These are phyloP conservation scores for Paramecium sexaurelia DNA, from an alignment of 73 alveolate species.

Conservation along the genomic window DNA sequence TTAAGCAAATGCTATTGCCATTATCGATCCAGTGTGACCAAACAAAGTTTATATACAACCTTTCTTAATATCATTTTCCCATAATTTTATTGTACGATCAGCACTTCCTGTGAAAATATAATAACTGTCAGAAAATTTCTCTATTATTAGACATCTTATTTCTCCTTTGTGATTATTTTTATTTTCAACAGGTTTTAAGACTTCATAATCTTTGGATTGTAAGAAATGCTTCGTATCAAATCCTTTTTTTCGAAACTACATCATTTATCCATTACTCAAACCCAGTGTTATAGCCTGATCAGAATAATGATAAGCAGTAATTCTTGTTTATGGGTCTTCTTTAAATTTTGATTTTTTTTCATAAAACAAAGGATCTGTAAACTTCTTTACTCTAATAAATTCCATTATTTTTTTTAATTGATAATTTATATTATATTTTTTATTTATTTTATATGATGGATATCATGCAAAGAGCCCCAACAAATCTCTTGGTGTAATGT, in stretches of 20 bases:
- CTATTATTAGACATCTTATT: neutral
- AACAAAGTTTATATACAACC: constrained; percentile 53
- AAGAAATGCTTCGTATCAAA: constrained; percentile 15
- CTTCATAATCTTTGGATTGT: neutral
- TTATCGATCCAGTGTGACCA: constrained; percentile 73
- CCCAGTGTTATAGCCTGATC: constrained; percentile 1
- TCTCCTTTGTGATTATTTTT: constrained; percentile 37
- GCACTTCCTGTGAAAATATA: constrained; percentile 23
- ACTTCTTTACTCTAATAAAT: constrained; percentile 8
- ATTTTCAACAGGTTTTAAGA: neutral
- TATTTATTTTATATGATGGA: neutral
- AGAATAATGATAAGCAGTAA: neutral
- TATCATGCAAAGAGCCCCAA: neutral
- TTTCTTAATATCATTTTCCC: constrained; percentile 66
- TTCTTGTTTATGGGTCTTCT: constrained; percentile 29
- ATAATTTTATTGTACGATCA: neutral
- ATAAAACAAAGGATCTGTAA: constrained; percentile 34
- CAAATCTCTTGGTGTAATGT: neutral
- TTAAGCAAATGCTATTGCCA: constrained; percentile 75
- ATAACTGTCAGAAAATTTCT: constrained; percentile 9
- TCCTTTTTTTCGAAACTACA: constrained; percentile 19
- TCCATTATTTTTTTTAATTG: neutral
- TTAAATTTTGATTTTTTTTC: constrained; percentile 17
- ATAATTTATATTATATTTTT: neutral
- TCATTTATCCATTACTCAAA: constrained; percentile 13